These are phyloP conservation scores for Diaporthe destruens DNA, from an alignment of 2,329 filamentous ascomycete species.

Conservation along the genomic window DNA sequence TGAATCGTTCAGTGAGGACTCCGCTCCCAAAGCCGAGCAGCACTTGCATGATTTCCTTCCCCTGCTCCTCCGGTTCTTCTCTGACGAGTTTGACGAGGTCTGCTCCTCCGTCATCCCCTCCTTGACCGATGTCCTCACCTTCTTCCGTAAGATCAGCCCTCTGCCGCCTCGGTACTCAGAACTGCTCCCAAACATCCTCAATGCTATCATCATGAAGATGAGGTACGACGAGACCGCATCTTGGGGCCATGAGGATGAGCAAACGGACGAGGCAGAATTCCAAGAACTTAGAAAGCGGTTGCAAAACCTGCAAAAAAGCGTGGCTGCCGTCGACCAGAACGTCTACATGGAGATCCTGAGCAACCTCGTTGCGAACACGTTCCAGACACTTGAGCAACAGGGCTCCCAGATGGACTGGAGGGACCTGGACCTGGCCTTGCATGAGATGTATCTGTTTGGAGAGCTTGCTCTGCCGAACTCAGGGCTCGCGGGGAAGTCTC, in stretches of 20 bases:
- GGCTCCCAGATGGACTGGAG: constrained; percentile 89
- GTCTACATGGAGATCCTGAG: constrained; percentile 92
- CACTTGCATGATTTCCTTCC: constrained; percentile 87
- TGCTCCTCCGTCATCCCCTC: constrained; percentile 96
- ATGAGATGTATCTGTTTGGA: constrained; percentile 96
- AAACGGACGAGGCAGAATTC: constrained; percentile 97
- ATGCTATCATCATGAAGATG: constrained; percentile 96
- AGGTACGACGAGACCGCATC: constrained; percentile 94
- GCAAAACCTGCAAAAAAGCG: constrained; percentile 90
- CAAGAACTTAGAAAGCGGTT: constrained; percentile 92
- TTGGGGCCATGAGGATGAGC: constrained; percentile 94
- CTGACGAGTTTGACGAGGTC: constrained; percentile 97
- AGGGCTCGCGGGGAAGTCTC: constrained; percentile 86
- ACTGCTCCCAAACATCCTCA: constrained; percentile 88
- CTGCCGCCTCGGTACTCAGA: constrained; percentile 81
- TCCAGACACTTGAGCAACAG: constrained; percentile 81
- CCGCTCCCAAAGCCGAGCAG: constrained; percentile 81
- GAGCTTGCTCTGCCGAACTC: constrained; percentile 92
- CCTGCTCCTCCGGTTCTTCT: constrained; percentile 91
- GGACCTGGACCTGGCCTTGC: constrained; percentile 90
- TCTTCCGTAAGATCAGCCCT: constrained; percentile 83
- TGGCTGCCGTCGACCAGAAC: constrained; percentile 88
- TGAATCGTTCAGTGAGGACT: constrained; percentile 75
- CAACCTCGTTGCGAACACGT: constrained; percentile 87
- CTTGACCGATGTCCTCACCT: constrained; percentile 90